Percentiles rank a stretch among this genome's conserved stretches.
phyloP scores from a whole-genome alignment of 2,329 filamentous ascomycete species.

The Clarireedia hainanense region DNA sequence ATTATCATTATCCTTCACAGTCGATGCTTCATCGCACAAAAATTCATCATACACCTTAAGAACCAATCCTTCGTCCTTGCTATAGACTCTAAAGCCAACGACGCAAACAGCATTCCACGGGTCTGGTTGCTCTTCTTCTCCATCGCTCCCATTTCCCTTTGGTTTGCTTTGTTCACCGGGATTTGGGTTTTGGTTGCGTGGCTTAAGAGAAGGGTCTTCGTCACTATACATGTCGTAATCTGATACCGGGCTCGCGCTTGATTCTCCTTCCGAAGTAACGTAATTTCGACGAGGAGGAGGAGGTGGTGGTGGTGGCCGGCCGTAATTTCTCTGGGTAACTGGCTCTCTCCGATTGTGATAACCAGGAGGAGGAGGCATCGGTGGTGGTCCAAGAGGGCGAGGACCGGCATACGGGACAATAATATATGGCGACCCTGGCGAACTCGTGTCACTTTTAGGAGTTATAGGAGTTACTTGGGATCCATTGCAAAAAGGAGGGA shows the following conservation, averaged over 20 bases:
- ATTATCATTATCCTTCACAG: conserved; percentile 4
- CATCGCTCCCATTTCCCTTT: conserved; percentile 21
- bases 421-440: conserved; percentile 4
- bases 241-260: conserved; percentile 50
- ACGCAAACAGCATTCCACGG: conserved; percentile 38
- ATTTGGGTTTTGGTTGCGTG: conserved; percentile 29
- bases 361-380: conserved; percentile 14
- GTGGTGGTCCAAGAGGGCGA: background rate
- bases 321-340: too few relatives aligned
- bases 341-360: background rate
- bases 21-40: background rate
- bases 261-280: conserved; percentile 40
- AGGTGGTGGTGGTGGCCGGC: conserved; percentile 10
- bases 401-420: background rate
- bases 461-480: conserved; percentile 22
- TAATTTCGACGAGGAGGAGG: conserved; percentile 31
- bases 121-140: conserved; percentile 30
- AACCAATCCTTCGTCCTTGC: conserved; percentile 35
- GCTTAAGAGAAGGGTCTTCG: conserved; percentile 49
- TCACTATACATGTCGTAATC: conserved; percentile 52
- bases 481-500: conserved; percentile 6
- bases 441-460: conserved; percentile 13
- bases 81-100: conserved; percentile 35
- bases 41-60: conserved; percentile 19
- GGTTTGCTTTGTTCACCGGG: conserved; percentile 15